Evolutionary conservation across 176 grass and related monocot genomes (phyloP).

Genomic region (Triticum timopheevii): DNA sequence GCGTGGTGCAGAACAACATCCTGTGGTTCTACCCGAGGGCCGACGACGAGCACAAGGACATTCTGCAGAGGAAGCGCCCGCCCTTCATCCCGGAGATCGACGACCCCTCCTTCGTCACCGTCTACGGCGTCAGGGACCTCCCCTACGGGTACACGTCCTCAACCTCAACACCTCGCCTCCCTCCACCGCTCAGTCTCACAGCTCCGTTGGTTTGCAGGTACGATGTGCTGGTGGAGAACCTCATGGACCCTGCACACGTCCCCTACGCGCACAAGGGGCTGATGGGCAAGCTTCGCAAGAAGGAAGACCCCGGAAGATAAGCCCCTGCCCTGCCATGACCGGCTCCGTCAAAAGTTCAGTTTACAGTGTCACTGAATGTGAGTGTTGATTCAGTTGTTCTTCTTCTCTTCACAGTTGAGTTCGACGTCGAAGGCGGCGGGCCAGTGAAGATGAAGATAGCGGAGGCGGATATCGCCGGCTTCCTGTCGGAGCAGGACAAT

Average conservation of each 20-base stretch:
- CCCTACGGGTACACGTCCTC: constrained; percentile 46
- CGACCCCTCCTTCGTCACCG: constrained; percentile 61
- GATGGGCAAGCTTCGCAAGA: constrained; percentile 33
- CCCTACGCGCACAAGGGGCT: constrained; percentile 79
- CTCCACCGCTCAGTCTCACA: neutral
- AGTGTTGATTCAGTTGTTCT: neutral
- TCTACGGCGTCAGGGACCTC: constrained; percentile 62
- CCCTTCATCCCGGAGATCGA: constrained; percentile 70
- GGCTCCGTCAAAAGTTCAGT: neutral
- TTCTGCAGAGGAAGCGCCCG: constrained; percentile 55
- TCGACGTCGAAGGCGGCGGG: constrained; percentile 63
- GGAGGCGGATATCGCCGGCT: constrained; percentile 46
- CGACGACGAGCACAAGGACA: constrained; percentile 50
- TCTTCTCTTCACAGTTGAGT: constrained; percentile 60
- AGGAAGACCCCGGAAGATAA: constrained; percentile 75
- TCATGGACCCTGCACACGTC: constrained; percentile 85
- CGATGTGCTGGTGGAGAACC: constrained; percentile 79
- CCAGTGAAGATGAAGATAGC: constrained; percentile 68
- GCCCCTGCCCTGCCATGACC: constrained; percentile 21
- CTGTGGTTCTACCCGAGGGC: constrained; percentile 86
- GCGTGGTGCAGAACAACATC: constrained; percentile 75
- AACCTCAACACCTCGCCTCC: neutral
- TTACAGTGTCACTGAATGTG: neutral
- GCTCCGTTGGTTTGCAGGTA: constrained; percentile 31
- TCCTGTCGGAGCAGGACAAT: constrained; percentile 34